phyloP scores from a whole-genome alignment of 805 yeast genomes.

The Metahyphopichia silvanorum region DNA sequence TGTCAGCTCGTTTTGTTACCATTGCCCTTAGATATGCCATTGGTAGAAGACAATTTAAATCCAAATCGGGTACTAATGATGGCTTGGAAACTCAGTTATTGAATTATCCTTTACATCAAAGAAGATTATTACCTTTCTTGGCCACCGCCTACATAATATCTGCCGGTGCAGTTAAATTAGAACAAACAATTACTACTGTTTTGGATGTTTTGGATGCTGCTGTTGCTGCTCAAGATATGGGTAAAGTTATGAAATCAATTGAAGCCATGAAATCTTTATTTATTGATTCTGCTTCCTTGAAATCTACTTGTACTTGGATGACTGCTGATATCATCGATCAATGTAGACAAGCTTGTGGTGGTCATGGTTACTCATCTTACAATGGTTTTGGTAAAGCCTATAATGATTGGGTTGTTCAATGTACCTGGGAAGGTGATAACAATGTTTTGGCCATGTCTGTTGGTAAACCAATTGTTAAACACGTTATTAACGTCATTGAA shows the following conservation, averaged over 20 bases:
- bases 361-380: constrained; percentile 45
- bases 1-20: constrained; percentile 39
- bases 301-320: constrained; percentile 44
- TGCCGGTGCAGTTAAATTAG: constrained; percentile 37
- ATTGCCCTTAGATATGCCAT: constrained; percentile 44
- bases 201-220: constrained; percentile 36
- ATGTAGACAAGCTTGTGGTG: constrained; percentile 46
- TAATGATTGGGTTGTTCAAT: constrained; percentile 46
- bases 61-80: constrained; percentile 14
- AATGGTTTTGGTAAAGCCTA: constrained; percentile 43
- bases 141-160: constrained; percentile 39
- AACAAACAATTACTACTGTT: constrained; percentile 26
- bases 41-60: constrained; percentile 44
- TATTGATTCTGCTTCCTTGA: constrained; percentile 43
- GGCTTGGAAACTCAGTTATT: constrained; percentile 39
- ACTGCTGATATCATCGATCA: constrained; percentile 41
- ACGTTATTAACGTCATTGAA: constrained; percentile 23
- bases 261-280: constrained; percentile 40
- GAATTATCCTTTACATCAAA: constrained; percentile 45
- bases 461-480: constrained; percentile 38
- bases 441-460: constrained; percentile 40
- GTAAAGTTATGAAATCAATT: constrained; percentile 27
- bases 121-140: constrained; percentile 42
- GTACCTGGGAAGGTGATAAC: constrained; percentile 51
- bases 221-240: constrained; percentile 29